These are phyloP conservation scores for Micromonas pusilla DNA, from an alignment of 139 green algal species.

Conservation along the genomic window DNA sequence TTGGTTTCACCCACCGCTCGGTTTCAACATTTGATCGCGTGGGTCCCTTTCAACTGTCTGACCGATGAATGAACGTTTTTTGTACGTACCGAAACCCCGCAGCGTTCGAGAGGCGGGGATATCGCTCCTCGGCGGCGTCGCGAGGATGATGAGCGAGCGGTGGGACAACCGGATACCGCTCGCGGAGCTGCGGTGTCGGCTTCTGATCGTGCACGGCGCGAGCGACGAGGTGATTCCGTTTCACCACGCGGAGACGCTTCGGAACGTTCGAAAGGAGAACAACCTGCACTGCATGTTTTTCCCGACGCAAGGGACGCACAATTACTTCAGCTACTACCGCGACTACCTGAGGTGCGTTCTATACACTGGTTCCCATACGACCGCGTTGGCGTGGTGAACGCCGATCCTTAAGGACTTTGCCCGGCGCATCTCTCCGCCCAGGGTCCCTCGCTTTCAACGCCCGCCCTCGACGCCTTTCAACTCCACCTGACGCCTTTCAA, in stretches of 20 bases:
- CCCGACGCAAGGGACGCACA: slow-evolving; percentile 5
- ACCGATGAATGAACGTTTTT: no score
- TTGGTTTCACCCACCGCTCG: no score
- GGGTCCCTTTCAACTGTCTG: no score
- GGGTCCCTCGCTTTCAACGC: no score
- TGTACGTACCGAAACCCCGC: no score
- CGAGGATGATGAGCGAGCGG: not conserved
- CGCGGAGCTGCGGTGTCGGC: not conserved
- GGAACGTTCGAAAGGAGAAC: not conserved
- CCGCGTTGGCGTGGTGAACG: no score
- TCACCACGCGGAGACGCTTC: not conserved
- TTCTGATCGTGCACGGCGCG: not conserved
- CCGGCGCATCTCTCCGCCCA: no score
- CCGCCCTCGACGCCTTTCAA: no score
- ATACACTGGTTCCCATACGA: no score
- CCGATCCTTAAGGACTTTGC: no score
- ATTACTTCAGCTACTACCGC: slow-evolving; percentile 12
- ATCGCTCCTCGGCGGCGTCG: not conserved
- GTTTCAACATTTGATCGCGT: no score
- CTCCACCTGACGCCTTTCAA: no score
- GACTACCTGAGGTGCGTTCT: slow-evolving; percentile 3
- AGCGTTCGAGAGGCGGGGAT: not conserved
- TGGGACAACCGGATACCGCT: slow-evolving; percentile 3
- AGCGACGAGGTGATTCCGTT: slow-evolving; percentile 1
- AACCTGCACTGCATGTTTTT: not conserved